Evolutionary conservation across 306 rosid species (phyloP).

Genomic region (Begonia fuchsioides): DNA sequence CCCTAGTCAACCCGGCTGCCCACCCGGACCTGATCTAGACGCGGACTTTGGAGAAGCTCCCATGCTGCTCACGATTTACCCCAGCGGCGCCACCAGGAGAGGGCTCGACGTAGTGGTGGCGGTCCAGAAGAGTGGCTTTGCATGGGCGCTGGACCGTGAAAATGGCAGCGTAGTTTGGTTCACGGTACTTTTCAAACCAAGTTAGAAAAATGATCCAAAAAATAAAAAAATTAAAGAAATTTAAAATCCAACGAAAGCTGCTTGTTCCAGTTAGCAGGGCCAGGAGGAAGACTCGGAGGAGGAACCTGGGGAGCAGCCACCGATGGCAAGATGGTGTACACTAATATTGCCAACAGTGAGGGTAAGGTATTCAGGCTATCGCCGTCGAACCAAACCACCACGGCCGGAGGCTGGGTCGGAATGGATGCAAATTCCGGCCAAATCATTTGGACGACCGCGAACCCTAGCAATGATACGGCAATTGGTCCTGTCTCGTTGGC

Average conservation of each 20-base stretch:
- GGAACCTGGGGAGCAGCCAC: conserved; percentile 56
- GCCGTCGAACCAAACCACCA: conserved; percentile 25
- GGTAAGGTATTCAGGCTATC: conserved; percentile 27
- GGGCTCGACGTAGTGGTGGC: conserved; percentile 23
- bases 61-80: conserved; percentile 16
- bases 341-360: conserved; percentile 32
- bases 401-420: conserved; percentile 52
- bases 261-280: conserved; percentile 37
- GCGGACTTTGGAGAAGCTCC: conserved; percentile 33
- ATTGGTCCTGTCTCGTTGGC: conserved; percentile 37
- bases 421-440: conserved; percentile 29
- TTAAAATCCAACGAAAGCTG: too few relatives aligned
- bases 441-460: conserved; percentile 32
- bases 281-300: conserved; percentile 34
- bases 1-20: conserved; percentile 32
- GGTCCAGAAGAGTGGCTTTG: conserved; percentile 26
- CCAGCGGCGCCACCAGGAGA: background rate
- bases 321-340: conserved; percentile 36
- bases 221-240: too few relatives aligned
- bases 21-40: conserved; percentile 23
- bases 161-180: conserved; percentile 22
- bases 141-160: conserved; percentile 29
- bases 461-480: conserved; percentile 13
- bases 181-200: conserved; percentile 19
- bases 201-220: too few relatives aligned